Conservation (phyloP, 2,329 filamentous ascomycete genomes). For the Neofusicoccum laricinum region DNA sequence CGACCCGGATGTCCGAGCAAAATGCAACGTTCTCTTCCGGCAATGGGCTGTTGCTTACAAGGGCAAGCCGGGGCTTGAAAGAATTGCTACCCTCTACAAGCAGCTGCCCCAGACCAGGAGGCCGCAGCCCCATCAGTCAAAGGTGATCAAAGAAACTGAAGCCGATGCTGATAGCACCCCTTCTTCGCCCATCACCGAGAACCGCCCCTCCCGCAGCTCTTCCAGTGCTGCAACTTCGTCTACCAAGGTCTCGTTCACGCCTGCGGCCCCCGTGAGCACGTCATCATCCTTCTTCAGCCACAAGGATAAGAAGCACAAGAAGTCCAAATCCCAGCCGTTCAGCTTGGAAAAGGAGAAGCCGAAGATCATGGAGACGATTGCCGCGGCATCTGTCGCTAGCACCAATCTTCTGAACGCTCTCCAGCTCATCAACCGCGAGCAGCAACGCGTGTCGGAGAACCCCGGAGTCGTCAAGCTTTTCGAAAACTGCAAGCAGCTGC, state of each 20-base stretch:
- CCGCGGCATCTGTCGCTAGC: constrained; percentile 83
- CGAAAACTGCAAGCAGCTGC: constrained; percentile 79
- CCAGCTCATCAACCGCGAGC: constrained; percentile 87
- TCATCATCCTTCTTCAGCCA: constrained; percentile 32
- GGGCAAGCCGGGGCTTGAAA: constrained; percentile 72
- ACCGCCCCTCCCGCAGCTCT: constrained; percentile 15
- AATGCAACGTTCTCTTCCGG: constrained; percentile 81
- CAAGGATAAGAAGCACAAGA: constrained; percentile 54
- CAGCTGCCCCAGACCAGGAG: constrained; percentile 62
- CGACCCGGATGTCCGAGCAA: constrained; percentile 80
- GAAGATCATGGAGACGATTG: constrained; percentile 82
- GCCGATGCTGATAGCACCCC: constrained; percentile 65
- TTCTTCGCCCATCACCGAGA: constrained; percentile 3
- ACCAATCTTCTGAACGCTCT: constrained; percentile 86
- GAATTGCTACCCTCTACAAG: constrained; percentile 75
- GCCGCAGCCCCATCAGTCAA: constrained; percentile 68
- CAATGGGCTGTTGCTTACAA: constrained; percentile 85
- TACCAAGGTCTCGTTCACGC: constrained; percentile 5
- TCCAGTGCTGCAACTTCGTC: constrained; percentile 9
- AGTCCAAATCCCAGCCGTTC: constrained; percentile 63
- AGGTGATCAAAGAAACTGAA: constrained; percentile 77
- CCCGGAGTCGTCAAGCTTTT: constrained; percentile 71
- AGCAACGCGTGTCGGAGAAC: constrained; percentile 84
- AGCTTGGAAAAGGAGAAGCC: constrained; percentile 85
- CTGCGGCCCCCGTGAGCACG: constrained; percentile 5